Percentiles rank a stretch among this genome's conserved stretches.
phyloP scores from a whole-genome alignment of 2,329 filamentous ascomycete species.

The Stagonosporopsis cucurbitacearum region DNA sequence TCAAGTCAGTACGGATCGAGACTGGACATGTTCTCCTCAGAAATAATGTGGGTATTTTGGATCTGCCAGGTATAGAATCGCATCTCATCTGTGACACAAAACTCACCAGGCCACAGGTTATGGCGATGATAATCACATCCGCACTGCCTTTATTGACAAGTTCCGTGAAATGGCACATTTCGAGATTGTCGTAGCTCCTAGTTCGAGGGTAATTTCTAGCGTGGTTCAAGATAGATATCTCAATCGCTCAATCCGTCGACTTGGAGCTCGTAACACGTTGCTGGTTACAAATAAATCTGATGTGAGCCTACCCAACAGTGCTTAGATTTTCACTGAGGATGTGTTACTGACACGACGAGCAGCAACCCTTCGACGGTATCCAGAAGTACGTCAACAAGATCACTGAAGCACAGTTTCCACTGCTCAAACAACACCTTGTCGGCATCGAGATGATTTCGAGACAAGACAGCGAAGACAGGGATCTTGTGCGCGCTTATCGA shows the following conservation, averaged over 20 bases:
- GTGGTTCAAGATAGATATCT: conserved; percentile 9
- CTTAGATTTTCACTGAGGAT: no score
- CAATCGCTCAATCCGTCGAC: conserved; percentile 8
- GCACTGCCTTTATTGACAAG: conserved; percentile 14
- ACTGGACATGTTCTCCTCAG: conserved; percentile 21
- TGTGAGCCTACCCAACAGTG: conserved; percentile 5
- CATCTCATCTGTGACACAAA: no score
- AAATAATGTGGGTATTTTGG: conserved; percentile 14
- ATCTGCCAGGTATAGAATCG: conserved; percentile 20
- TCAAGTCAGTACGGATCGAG: conserved; percentile 10
- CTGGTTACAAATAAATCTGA: conserved; percentile 22
- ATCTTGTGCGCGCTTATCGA: background rate
- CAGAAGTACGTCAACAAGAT: background rate
- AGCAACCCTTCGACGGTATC: background rate
- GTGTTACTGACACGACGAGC: background rate
- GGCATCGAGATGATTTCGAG: background rate
- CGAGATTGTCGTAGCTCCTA: conserved; percentile 21
- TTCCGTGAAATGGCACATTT: conserved; percentile 19
- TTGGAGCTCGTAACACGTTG: conserved; percentile 14
- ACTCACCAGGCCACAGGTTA: conserved; percentile 16
- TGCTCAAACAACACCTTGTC: background rate
- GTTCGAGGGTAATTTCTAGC: conserved; percentile 7
- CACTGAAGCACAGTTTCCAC: background rate
- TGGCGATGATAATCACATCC: conserved; percentile 24
- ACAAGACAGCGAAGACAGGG: background rate